phyloP scores from a whole-genome alignment of 345 rosid genomes.

The Pseudoturritis turrita region DNA sequence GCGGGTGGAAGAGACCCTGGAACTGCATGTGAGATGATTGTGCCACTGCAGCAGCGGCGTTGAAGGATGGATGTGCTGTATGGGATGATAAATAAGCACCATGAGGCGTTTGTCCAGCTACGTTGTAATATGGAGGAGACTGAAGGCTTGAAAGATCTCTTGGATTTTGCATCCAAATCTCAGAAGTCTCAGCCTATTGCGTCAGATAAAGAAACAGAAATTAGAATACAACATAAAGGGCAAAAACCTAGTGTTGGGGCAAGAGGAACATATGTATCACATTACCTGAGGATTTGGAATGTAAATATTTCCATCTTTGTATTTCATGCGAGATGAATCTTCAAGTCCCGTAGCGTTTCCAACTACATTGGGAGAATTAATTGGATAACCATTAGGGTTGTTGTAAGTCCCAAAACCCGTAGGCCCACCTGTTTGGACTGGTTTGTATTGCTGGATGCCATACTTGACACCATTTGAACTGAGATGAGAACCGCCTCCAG shows the following conservation, averaged over 20 bases:
- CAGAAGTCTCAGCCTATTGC: slow-evolving; percentile 79
- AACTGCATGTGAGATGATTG: slow-evolving; percentile 95
- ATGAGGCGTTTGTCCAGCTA: slow-evolving; percentile 81
- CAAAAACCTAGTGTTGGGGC: background rate
- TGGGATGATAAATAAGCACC: slow-evolving; percentile 76
- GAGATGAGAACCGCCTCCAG: slow-evolving; percentile 76
- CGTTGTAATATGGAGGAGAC: slow-evolving; percentile 68
- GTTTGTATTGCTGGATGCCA: slow-evolving; percentile 84
- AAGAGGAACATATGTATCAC: background rate
- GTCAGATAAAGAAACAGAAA: background rate
- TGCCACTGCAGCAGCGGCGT: slow-evolving; percentile 65
- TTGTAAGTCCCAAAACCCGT: slow-evolving; percentile 16
- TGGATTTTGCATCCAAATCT: slow-evolving; percentile 88
- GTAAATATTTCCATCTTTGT: slow-evolving; percentile 74
- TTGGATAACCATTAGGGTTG: slow-evolving; percentile 47
- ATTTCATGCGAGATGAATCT: slow-evolving; percentile 83
- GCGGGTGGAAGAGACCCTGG: slow-evolving; percentile 71
- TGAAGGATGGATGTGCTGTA: slow-evolving; percentile 72
- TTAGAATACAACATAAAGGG: background rate
- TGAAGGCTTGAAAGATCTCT: slow-evolving; percentile 71
- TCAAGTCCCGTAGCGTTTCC: slow-evolving; percentile 76
- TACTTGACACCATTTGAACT: slow-evolving; percentile 70
- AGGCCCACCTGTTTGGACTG: slow-evolving; percentile 60
- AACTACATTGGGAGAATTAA: slow-evolving; percentile 66
- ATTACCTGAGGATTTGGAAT: slow-evolving; percentile 85